Percentiles rank a stretch among this genome's conserved stretches.
Conservation (phyloP, 805 yeast genomes). For the Metschnikowia shivogae region DNA sequence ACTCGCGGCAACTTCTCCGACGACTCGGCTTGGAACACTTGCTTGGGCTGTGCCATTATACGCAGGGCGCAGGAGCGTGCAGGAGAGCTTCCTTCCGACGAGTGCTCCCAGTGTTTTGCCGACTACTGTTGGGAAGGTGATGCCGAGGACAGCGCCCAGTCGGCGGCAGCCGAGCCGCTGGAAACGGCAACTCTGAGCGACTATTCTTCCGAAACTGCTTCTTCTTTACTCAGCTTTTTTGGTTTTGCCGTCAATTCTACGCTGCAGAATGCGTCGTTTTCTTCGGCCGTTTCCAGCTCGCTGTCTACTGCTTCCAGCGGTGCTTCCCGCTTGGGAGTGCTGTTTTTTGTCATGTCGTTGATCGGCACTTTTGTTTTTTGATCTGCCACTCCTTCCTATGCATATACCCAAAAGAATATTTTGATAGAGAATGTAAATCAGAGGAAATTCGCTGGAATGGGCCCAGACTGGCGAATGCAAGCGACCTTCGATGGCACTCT, state of each 20-base stretch:
- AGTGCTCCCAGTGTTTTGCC: conserved; percentile 20
- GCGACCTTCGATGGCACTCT: too few species aligned
- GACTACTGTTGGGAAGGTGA: conserved; percentile 24
- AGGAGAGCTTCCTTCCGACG: conserved; percentile 20
- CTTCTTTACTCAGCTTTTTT: background rate
- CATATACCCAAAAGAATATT: too few species aligned
- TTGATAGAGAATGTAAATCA: too few species aligned
- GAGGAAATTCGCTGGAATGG: too few species aligned
- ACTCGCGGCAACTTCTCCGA: conserved; percentile 19
- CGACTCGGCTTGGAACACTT: conserved; percentile 20
- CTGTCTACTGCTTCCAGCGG: too few species aligned
- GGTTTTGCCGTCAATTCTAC: background rate
- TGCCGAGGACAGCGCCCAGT: conserved; percentile 12
- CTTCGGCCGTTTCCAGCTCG: too few species aligned
- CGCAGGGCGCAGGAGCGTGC: conserved; percentile 22
- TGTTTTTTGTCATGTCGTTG: too few species aligned
- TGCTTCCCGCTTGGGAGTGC: too few species aligned
- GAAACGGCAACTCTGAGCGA: background rate
- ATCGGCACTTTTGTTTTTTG: too few species aligned
- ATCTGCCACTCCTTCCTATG: too few species aligned
- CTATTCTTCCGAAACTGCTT: background rate
- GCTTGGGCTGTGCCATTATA: conserved; percentile 26
- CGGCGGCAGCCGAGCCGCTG: background rate
- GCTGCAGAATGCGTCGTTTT: background rate
- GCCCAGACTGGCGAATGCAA: too few species aligned